A percentile compares a stretch with the other conserved stretches of the same genome.
Evolutionary conservation across 331 rosid genomes (phyloP).

Genomic region (Malus hybrid): DNA sequence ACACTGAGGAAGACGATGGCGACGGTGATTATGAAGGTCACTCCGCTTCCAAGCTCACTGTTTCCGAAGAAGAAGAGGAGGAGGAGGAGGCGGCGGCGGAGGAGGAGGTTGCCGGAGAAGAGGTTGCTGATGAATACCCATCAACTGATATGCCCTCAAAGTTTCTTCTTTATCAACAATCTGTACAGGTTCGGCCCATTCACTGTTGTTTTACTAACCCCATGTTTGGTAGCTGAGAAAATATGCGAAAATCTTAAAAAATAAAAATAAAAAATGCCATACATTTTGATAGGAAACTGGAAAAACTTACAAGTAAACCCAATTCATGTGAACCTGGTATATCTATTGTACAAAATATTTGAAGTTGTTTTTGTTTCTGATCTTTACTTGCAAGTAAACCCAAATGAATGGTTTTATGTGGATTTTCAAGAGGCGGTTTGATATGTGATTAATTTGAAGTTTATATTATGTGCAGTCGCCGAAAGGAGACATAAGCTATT

Average conservation of each 20-base stretch:
- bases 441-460: constrained; percentile 11
- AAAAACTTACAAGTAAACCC: not conserved
- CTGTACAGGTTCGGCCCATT: constrained; percentile 65
- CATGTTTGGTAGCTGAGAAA: constrained; percentile 4
- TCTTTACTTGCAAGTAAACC: not conserved
- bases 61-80: constrained; percentile 22
- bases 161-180: constrained; percentile 75
- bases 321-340: no score
- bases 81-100: constrained; percentile 3
- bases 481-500: constrained; percentile 86
- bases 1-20: constrained; percentile 27
- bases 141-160: constrained; percentile 64
- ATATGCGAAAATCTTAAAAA: not conserved
- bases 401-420: not conserved
- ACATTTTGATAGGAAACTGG: not conserved
- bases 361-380: not conserved
- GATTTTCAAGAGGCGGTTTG: constrained; percentile 3
- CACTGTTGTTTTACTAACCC: not conserved
- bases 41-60: constrained; percentile 23
- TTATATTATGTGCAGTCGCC: constrained; percentile 58
- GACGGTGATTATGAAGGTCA: constrained; percentile 13
- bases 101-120: constrained; percentile 17
- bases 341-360: no score
- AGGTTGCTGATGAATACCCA: constrained; percentile 21
- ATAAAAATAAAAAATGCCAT: not conserved